These are phyloP conservation scores for Pterulicium gracile DNA, from an alignment of 1,284 basidiomycete genomes.

Conservation along the genomic window DNA sequence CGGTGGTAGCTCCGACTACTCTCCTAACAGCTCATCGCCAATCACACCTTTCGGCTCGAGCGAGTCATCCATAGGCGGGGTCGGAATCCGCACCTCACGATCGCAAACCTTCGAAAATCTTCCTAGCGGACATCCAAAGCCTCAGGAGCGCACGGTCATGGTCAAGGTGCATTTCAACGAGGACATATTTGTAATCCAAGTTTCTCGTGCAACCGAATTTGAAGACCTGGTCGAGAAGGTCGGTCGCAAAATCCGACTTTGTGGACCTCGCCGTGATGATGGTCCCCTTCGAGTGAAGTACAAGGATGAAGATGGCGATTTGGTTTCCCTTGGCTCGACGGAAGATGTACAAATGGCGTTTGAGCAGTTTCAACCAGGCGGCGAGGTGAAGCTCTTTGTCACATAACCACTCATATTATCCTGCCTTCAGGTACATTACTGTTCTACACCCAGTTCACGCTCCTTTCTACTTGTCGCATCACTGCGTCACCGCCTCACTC, in stretches of 20 bases:
- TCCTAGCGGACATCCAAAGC: constrained; percentile 16
- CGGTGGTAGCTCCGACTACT: constrained; percentile 68
- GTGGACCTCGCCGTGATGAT: constrained; percentile 67
- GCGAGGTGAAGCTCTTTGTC: constrained; percentile 68
- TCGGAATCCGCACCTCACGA: constrained; percentile 39
- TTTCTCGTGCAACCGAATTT: constrained; percentile 69
- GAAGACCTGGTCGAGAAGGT: constrained; percentile 82
- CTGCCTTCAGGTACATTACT: constrained; percentile 8
- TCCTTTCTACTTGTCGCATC: constrained; percentile 14
- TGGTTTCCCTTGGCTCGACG: constrained; percentile 76
- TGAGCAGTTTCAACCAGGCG: constrained; percentile 62
- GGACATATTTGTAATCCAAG: constrained; percentile 89
- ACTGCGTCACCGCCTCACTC: neutral
- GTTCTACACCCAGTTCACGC: constrained; percentile 10
- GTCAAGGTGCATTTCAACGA: constrained; percentile 85
- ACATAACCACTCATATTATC: constrained; percentile 29
- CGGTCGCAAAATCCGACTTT: constrained; percentile 83
- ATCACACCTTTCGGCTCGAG: constrained; percentile 80
- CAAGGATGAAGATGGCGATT: constrained; percentile 85
- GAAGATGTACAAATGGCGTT: constrained; percentile 90
- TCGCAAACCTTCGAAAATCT: constrained; percentile 39
- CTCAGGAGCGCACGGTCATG: constrained; percentile 44
- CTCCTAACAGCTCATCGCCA: constrained; percentile 69
- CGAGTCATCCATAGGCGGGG: constrained; percentile 58
- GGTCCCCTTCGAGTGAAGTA: constrained; percentile 79